Conservation (phyloP, 192 early-diverging fungal genomes). For the Coemansia sp. region DNA sequence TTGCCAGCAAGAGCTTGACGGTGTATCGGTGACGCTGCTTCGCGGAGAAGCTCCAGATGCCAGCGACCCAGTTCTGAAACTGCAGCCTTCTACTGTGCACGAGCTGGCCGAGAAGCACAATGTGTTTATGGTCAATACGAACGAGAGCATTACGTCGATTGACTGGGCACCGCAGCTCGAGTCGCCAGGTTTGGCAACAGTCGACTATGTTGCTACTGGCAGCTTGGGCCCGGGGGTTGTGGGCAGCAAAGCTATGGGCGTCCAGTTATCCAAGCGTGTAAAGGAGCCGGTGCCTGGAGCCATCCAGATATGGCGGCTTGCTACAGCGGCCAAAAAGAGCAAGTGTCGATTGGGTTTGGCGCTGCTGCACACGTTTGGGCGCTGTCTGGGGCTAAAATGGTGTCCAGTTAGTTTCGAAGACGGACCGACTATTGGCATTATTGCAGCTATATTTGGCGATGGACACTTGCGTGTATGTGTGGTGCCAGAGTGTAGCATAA, state of each 20-base stretch:
- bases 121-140: slow-evolving; percentile 25
- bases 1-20: neutral
- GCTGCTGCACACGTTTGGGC: slow-evolving; percentile 34
- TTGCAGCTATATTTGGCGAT: slow-evolving; percentile 47
- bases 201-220: slow-evolving; percentile 32
- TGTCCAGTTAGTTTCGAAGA: slow-evolving; percentile 31
- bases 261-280: slow-evolving; percentile 9
- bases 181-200: neutral
- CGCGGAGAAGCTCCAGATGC: neutral
- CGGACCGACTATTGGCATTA: slow-evolving; percentile 12
- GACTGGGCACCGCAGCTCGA: slow-evolving; percentile 34
- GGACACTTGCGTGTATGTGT: slow-evolving; percentile 34
- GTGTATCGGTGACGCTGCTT: neutral
- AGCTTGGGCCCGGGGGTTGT: slow-evolving; percentile 13
- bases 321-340: neutral
- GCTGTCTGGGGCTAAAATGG: slow-evolving; percentile 33
- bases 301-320: slow-evolving; percentile 38
- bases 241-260: neutral
- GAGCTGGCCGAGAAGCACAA: neutral
- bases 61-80: neutral
- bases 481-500: slow-evolving; percentile 17
- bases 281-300: slow-evolving; percentile 20
- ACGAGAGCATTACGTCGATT: slow-evolving; percentile 13
- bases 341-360: slow-evolving; percentile 19
- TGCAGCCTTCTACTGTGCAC: slow-evolving; percentile 7